Evolutionary conservation across 768 basidiomycete species (phyloP), one percentile per base, ranked within the genome.

Genomic region (Xerocomus brunneocitrinus): DNA sequence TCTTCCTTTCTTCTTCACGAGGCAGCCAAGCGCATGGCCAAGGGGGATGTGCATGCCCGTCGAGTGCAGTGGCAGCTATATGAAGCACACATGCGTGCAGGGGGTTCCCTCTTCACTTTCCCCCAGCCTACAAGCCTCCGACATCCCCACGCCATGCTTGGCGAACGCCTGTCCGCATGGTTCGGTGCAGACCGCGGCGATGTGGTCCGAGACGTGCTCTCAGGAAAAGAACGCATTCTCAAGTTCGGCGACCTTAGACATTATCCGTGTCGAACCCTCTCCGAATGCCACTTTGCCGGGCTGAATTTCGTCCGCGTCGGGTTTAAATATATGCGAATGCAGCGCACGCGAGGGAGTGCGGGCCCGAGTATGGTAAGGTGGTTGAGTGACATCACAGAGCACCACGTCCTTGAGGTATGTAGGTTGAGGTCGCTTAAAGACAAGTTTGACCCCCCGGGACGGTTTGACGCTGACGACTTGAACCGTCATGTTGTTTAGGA

Each of bases 281-380:
- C 82, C 13, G 74, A 81, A 3, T 86, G 84, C 56, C 83, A 83
- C 12, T 72, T 87, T 42, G 83, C 84, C 8, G 79, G 80, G 3
- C 59, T 87, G 58, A 85, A 85, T 58, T 85, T 82, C 51, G 80
- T 76, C 12, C 74, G 82, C 24, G 55, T 79, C 9, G 69, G 74
- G n/a, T 75, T 83, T 22, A 58, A 58, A 10, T 48, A 64, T 19
- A 36, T 45, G 36, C 54, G 50, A n/a, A 52, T 41, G 36, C 54
- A 55, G 24, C 56, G 54, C 8, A 39, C 40, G 3, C 50, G 47
- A 40, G 47, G 59, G 22, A 13, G 30, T 9, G 16, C 32, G 39
- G 34, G 30, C 16, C 10, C 43, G 1, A 52, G 34, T 9, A 54
- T 59, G 27, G 49, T 8, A 35, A 54, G 47, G 13, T 63, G 58